A percentile compares a stretch with the other conserved stretches of the same genome.
These are phyloP conservation scores for Mycena sanguinolenta DNA, from an alignment of 768 basidiomycete species.

Conservation along the genomic window DNA sequence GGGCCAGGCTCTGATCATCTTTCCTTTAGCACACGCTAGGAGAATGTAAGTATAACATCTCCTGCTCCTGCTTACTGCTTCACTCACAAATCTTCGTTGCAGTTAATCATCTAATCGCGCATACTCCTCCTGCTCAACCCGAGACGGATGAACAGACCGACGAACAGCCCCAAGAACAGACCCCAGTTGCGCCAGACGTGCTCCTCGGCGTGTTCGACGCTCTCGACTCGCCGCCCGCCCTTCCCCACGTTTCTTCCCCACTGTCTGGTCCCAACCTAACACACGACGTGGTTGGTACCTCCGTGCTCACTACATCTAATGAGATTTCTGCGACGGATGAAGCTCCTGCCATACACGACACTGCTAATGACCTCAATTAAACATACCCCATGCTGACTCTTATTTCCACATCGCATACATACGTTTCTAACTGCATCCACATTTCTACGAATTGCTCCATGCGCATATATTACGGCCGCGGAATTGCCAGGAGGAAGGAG, in stretches of 20 bases:
- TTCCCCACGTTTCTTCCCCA: conserved; percentile 41
- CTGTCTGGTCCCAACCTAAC: background rate
- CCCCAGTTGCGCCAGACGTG: conserved; percentile 56
- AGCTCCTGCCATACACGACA: conserved; percentile 16
- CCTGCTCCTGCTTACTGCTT: background rate
- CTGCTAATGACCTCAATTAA: conserved; percentile 2
- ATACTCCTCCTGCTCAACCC: conserved; percentile 11
- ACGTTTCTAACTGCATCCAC: conserved; percentile 11
- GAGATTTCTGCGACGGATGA: background rate
- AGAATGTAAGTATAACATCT: conserved; percentile 67
- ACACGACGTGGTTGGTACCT: conserved; percentile 39
- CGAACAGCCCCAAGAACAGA: conserved; percentile 20
- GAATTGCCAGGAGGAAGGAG: background rate
- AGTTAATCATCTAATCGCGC: conserved; percentile 57
- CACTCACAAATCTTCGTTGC: conserved; percentile 8
- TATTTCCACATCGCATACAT: background rate
- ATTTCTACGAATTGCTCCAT: conserved; percentile 12
- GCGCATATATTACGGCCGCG: conserved; percentile 12
- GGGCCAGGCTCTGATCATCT: conserved; percentile 24
- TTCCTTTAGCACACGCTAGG: conserved; percentile 71
- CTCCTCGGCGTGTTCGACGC: conserved; percentile 62
- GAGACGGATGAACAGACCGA: conserved; percentile 38
- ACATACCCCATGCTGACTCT: background rate
- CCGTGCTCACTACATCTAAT: conserved; percentile 38
- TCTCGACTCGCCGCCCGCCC: conserved; percentile 58